phyloP scores from a whole-genome alignment of 1,139 yeast genomes.

The Lipomyces yarrowii region DNA sequence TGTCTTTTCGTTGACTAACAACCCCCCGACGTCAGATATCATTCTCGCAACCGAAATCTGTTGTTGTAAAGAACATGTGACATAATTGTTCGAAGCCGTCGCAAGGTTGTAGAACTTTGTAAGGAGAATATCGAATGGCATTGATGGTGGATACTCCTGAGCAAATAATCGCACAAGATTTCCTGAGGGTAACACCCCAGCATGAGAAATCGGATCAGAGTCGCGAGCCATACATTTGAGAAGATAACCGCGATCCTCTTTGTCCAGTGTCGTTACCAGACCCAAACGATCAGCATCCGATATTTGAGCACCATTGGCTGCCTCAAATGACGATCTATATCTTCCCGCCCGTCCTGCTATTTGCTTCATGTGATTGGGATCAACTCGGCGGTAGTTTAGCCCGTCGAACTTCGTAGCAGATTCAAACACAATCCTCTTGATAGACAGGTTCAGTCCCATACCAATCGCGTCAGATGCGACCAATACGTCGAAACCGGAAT shows the following conservation, averaged over 20 bases:
- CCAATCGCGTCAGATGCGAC: slow-evolving; percentile 98
- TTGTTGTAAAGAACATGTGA: slow-evolving; percentile 52
- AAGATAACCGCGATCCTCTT: slow-evolving; percentile 51
- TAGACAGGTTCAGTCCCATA: slow-evolving; percentile 85
- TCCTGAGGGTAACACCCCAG: slow-evolving; percentile 72
- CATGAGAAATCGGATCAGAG: slow-evolving; percentile 52
- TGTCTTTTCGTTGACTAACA: slow-evolving; percentile 57
- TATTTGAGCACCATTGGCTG: slow-evolving; percentile 24
- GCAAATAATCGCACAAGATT: slow-evolving; percentile 58
- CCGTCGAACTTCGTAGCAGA: slow-evolving; percentile 76
- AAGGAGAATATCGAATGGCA: slow-evolving; percentile 52
- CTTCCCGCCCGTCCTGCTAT: slow-evolving; percentile 98
- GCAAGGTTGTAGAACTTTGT: slow-evolving; percentile 52
- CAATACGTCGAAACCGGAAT: slow-evolving; percentile 71
- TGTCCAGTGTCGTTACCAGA: slow-evolving; percentile 58
- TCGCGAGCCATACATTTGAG: slow-evolving; percentile 52
- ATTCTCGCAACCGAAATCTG: slow-evolving; percentile 51
- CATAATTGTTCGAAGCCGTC: slow-evolving; percentile 42
- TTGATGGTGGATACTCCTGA: slow-evolving; percentile 55
- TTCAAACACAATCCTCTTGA: slow-evolving; percentile 76
- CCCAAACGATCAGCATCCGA: slow-evolving; percentile 46
- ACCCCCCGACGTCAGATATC: slow-evolving; percentile 46
- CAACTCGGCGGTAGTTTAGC: slow-evolving; percentile 48
- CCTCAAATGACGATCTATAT: slow-evolving; percentile 48
- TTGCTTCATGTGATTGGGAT: slow-evolving; percentile 76